Evolutionary conservation across 306 rosid genomes (phyloP).

Genomic region (Lathyrus tuberosus): DNA sequence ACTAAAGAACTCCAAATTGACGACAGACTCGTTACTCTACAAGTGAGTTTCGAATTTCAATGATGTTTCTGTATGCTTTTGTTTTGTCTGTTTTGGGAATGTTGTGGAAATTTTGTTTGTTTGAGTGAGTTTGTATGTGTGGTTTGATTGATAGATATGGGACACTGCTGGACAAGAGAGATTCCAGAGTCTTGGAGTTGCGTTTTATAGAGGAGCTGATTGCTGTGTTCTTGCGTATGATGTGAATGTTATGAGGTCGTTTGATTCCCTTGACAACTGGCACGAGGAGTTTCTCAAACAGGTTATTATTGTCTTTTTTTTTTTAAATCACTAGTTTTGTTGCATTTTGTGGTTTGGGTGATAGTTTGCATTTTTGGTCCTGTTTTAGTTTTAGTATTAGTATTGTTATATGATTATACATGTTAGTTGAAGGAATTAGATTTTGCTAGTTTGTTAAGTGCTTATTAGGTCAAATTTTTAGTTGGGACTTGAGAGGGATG

Average conservation of each 20-base stretch:
- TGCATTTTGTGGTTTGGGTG: conserved; percentile 8
- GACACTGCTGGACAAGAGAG: conserved; percentile 98
- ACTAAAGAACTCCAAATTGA: conserved; percentile 96
- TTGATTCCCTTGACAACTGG: conserved; percentile 92
- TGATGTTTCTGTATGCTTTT: conserved; percentile 40
- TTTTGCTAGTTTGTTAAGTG: not conserved
- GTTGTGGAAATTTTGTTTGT: conserved; percentile 2
- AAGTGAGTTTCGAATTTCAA: conserved; percentile 69
- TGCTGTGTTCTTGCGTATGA: conserved; percentile 94
- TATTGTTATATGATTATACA: not conserved
- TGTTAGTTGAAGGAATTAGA: not conserved
- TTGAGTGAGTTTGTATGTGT: conserved; percentile 1
- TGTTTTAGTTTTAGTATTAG: not conserved
- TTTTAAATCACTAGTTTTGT: conserved; percentile 1
- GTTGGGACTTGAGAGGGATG: not conserved
- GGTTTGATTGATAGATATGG: conserved; percentile 71
- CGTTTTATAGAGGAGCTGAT: conserved; percentile 93
- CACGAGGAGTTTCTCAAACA: conserved; percentile 97
- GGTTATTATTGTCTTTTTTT: conserved; percentile 46
- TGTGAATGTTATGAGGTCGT: conserved; percentile 88
- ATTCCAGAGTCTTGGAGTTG: conserved; percentile 95
- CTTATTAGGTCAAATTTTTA: not conserved
- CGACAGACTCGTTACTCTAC: conserved; percentile 89
- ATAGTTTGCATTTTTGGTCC: conserved; percentile 14
- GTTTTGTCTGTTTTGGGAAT: not conserved